phyloP scores from a whole-genome alignment of 108 stramenopile species.

The Skeletonema marinoi region DNA sequence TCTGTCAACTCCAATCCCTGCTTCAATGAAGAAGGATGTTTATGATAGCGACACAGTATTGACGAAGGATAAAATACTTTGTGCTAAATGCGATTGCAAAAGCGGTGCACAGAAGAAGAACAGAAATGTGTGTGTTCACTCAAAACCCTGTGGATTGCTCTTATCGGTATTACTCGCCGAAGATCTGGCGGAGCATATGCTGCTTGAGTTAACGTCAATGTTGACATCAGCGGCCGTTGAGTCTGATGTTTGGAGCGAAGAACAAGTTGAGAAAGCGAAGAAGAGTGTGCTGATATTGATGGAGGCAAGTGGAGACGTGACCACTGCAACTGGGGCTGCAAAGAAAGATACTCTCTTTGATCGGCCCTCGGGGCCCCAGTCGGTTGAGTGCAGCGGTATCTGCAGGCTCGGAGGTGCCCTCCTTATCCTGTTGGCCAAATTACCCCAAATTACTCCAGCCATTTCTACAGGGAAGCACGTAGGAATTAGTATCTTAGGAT shows the following conservation, averaged over 20 bases:
- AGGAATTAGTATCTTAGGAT: no score
- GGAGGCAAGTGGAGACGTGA: background rate
- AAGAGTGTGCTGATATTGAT: conserved; percentile 10
- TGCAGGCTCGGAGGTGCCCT: no score
- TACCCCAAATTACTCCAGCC: no score
- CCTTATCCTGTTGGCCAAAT: no score
- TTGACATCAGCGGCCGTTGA: conserved; percentile 15
- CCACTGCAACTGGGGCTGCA: background rate
- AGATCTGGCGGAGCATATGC: conserved; percentile 20
- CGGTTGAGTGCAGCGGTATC: no score
- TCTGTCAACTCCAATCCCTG: conserved; percentile 14
- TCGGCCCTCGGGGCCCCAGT: no score
- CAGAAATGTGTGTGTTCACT: conserved; percentile 8
- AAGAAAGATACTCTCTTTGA: conserved; percentile 13
- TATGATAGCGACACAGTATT: conserved; percentile 11
- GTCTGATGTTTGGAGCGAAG: conserved; percentile 6
- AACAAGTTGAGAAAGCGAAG: conserved; percentile 7
- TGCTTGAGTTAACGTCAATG: conserved; percentile 17
- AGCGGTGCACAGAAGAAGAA: conserved; percentile 3
- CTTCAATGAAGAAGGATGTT: conserved; percentile 27
- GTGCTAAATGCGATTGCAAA: conserved; percentile 9
- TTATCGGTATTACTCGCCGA: conserved; percentile 11
- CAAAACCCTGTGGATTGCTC: conserved; percentile 1
- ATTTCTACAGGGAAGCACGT: no score
- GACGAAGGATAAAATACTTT: conserved; percentile 17